phyloP scores from a whole-genome alignment of 192 early-diverging fungal species.

The Linnemannia schmuckeri region DNA sequence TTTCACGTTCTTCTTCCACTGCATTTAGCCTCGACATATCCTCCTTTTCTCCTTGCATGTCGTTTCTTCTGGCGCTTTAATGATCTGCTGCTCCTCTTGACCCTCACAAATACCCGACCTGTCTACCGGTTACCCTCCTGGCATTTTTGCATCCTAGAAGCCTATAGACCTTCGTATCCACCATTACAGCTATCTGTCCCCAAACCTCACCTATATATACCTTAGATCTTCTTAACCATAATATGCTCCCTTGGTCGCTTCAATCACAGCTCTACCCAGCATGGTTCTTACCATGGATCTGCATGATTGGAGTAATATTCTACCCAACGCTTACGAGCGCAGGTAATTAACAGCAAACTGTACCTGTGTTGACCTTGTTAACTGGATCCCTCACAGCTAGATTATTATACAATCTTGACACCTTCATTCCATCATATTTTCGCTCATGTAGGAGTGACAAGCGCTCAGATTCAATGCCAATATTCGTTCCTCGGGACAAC shows the following conservation, averaged over 20 bases:
- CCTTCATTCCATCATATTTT: not conserved
- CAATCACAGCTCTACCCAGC: not conserved
- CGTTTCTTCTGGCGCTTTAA: not conserved
- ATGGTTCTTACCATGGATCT: not conserved
- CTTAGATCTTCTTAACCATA: not conserved
- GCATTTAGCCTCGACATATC: not conserved
- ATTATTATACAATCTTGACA: not conserved
- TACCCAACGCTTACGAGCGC: constrained; percentile 6
- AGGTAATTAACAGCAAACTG: constrained; percentile 13
- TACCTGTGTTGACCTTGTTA: not conserved
- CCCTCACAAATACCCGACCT: constrained; percentile 18
- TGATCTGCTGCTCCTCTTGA: not conserved
- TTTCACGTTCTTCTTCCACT: not conserved
- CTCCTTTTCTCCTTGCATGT: not conserved
- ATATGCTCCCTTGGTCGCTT: constrained; percentile 18
- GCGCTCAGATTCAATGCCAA: constrained; percentile 47
- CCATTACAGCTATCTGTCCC: not conserved
- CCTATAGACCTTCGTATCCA: not conserved
- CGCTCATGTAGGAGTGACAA: constrained; percentile 28
- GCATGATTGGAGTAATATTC: not conserved
- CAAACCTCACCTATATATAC: not conserved
- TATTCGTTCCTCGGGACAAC: constrained; percentile 42
- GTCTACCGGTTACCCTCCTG: not conserved
- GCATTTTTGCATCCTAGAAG: not conserved
- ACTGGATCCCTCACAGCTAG: not conserved